Evolutionary conservation across 2,329 filamentous ascomycete genomes (phyloP), one percentile per base, ranked within the genome.

Genomic region (Fusarium sp.): DNA sequence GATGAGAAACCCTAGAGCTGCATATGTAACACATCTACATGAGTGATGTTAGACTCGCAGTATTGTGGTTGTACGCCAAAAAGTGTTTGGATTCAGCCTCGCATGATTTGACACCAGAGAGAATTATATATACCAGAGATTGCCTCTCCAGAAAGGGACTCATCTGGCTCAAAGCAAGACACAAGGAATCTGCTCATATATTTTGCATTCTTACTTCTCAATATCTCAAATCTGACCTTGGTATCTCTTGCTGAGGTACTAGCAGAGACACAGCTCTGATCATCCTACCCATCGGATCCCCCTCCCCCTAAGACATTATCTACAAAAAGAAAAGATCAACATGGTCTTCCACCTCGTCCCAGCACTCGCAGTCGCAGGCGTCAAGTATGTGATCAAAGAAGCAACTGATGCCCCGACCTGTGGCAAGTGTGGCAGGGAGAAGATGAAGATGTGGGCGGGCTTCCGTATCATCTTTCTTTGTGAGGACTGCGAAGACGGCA

Each of bases 361-460:
- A 20, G 52, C 52, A 2, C 52, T 56, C 3, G 51, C 51, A 17
- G 34, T 54, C 14, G 51, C 51, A 18, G 51, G 51, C 20, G 38
- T 56, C 52, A 56, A 56, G 26, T 56, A 56, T 30, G 38, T 56
- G 11, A 56, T 56, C 52, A 56, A 56, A 32, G 26, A 56, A 56
- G 38, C 39, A 47, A 34, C 54, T 22, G 54, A 57, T 3, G 39
- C 54, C 14, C 54, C 54, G 8, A 13, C 39, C 8, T 57, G 54
- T 26, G 39, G 13, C 8, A 39, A 55, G 20, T 57, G 54, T n/a
- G 30, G 39, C 14, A 57, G 10, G 24, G 54, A 47, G 28, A 57
- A 57, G 54, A 34, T 57, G 54, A 57, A 57, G 39, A 57, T 57
- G 54, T 57, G 54, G 54, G 54, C 54, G 14, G 54, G 54, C 10